Percentiles rank a stretch among this genome's conserved stretches.
Evolutionary conservation across 768 basidiomycete genomes (phyloP).

Genomic region (Baorangia bicolor): DNA sequence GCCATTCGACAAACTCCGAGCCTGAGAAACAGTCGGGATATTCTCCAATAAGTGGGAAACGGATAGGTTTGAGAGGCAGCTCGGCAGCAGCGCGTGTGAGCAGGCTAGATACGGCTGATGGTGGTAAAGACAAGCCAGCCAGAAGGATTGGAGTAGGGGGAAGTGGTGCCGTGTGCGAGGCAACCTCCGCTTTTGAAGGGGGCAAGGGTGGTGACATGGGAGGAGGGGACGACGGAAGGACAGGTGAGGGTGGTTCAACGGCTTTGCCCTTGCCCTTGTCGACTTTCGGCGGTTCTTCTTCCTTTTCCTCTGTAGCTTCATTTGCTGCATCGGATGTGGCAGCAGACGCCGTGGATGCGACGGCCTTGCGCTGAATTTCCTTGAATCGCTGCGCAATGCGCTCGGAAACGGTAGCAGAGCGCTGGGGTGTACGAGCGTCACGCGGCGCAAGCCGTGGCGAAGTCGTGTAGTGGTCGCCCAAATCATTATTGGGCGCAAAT

Average conservation of each 20-base stretch:
- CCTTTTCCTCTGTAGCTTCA: constrained; percentile 33
- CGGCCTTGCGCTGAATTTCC: constrained; percentile 65
- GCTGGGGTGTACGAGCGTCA: constrained; percentile 53
- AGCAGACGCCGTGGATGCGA: constrained; percentile 33
- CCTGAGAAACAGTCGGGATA: constrained; percentile 86
- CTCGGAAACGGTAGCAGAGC: constrained; percentile 81
- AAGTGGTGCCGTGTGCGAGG: constrained; percentile 36
- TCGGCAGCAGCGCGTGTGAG: constrained; percentile 70
- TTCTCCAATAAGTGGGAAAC: constrained; percentile 79
- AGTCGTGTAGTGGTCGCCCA: constrained; percentile 75
- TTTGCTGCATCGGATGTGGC: constrained; percentile 19
- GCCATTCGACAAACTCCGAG: constrained; percentile 85
- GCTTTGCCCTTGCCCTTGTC: constrained; percentile 85
- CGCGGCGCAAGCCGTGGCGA: constrained; percentile 67
- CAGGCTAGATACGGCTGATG: constrained; percentile 63
- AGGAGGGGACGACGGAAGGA: constrained; percentile 52
- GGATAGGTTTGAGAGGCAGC: constrained; percentile 67
- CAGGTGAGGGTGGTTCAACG: constrained; percentile 38
- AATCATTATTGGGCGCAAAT: constrained; percentile 72
- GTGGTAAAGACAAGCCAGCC: constrained; percentile 70
- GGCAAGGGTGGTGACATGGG: constrained; percentile 62
- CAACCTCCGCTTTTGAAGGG: constrained; percentile 41
- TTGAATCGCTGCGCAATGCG: constrained; percentile 81
- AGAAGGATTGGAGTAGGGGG: constrained; percentile 61
- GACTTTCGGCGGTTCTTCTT: constrained; percentile 47